Percentiles rank a stretch among this genome's conserved stretches.
Conservation (phyloP, 176 grass and related monocot genomes). For the Phoenix roebelenii region DNA sequence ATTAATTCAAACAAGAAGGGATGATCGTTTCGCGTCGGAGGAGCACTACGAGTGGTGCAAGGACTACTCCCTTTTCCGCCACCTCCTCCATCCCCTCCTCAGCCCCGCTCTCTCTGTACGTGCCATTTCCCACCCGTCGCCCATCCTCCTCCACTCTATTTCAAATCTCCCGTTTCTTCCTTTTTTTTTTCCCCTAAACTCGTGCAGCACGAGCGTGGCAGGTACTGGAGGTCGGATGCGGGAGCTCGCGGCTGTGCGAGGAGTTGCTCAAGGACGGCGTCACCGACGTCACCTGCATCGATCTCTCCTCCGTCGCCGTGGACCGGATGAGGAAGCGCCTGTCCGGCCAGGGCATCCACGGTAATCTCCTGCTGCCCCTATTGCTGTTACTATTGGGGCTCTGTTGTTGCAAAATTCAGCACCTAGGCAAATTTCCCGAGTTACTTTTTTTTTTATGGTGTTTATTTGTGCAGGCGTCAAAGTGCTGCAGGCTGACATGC, state of each 20-base stretch:
- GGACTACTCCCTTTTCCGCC: constrained; percentile 91
- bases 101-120: constrained; percentile 51
- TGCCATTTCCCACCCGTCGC: background rate
- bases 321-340: constrained; percentile 58
- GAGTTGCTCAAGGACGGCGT: constrained; percentile 60
- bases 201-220: background rate
- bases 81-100: constrained; percentile 79
- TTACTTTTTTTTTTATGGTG: background rate
- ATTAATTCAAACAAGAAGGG: constrained; percentile 26
- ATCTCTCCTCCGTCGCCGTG: constrained; percentile 61
- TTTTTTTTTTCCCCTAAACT: no score
- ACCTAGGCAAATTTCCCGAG: no score
- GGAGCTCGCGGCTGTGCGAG: constrained; percentile 71
- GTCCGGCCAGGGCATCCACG: constrained; percentile 32
- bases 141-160: no score
- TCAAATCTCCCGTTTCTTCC: no score
- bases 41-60: constrained; percentile 94
- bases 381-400: no score
- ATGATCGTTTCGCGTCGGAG: constrained; percentile 71
- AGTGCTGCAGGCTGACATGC: constrained; percentile 77
- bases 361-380: constrained; percentile 8
- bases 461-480: constrained; percentile 38
- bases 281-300: constrained; percentile 63
- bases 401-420: no score
- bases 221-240: constrained; percentile 84